Base-by-base conservation (phyloP, 2,329 filamentous ascomycete species). In the Neurospora crassa region DNA sequence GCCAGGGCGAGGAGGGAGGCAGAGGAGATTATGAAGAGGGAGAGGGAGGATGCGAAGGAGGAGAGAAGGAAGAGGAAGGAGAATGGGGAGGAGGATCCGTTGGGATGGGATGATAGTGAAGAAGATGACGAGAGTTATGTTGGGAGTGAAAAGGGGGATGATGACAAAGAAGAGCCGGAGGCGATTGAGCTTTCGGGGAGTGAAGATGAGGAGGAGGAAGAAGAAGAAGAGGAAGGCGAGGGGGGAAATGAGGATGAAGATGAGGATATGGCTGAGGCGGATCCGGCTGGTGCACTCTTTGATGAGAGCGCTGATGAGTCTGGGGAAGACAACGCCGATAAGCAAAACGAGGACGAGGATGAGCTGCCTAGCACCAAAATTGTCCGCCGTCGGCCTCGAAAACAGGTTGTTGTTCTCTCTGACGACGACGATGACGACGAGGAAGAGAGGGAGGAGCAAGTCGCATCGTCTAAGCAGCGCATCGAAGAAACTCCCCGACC, bases 1-100 rank as follows among this genome's bases (percentile, higher is more conserved):
- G 91, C 95, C 68, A 94, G 91, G 76, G 95, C 94, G 24, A 87
- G 94, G 71, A 86, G 89, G 73, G 93, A 98, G 78, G 94, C 91
- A 1, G 88, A 92, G 67, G 90, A 91, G 75, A 90, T 98, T 68
- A 91, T 90, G 80, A 89, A 91, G 76, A 85, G 89, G 68, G 96
- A 99, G 81, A 89, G 89, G 74, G 90, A 88, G 40, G 89, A 88
- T 67, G 89, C 89, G 0, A 95, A 92, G 81, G 89, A 89, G 77
- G 86, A 89, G 70, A 85, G 78, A 76, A 84, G 81, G 77, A 83
- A 80, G 73, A 79, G 75, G 78, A 81, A 74, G 74, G 78, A 78
- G 74, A 82, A 78, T 6, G 84, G 83, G 1, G 82, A 84, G 71
- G 79, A 79, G 16, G 86, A 88, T 72, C 84, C 84, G 12, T 77